Conservation (phyloP, 371 early-diverging fungal genomes). For the Apophysomyces trapeziformis region DNA sequence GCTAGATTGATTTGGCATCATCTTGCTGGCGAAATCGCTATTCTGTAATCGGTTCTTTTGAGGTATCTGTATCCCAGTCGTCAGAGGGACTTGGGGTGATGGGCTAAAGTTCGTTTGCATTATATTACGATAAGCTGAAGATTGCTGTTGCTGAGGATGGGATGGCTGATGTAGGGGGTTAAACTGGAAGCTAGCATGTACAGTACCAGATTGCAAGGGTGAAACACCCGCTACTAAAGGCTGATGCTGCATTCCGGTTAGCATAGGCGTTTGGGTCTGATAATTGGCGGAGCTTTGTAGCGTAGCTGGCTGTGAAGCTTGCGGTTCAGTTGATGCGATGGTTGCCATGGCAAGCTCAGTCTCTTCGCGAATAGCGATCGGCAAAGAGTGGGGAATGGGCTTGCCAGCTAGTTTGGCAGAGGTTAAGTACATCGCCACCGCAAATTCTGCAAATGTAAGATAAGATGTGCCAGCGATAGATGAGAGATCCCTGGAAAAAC, state of each 20-base stretch:
- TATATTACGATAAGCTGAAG: constrained; percentile 18
- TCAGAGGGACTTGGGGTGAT: constrained; percentile 22
- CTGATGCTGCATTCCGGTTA: constrained; percentile 27
- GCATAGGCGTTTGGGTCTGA: constrained; percentile 23
- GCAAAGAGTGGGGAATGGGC: constrained; percentile 41
- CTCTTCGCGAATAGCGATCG: constrained; percentile 48
- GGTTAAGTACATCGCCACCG: constrained; percentile 63
- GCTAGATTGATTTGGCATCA: constrained; percentile 57
- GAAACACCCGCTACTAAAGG: constrained; percentile 32
- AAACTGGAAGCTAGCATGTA: no score
- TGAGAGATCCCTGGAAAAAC: constrained; percentile 45
- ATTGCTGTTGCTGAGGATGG: not conserved
- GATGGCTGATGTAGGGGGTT: constrained; percentile 2
- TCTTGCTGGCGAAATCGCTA: constrained; percentile 50
- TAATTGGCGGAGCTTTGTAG: constrained; percentile 1
- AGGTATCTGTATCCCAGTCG: constrained; percentile 23
- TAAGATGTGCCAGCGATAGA: constrained; percentile 46
- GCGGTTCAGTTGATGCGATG: constrained; percentile 44
- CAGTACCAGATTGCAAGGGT: not conserved
- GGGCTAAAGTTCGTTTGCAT: constrained; percentile 24
- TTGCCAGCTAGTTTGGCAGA: constrained; percentile 51
- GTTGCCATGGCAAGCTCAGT: constrained; percentile 56
- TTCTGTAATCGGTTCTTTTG: constrained; percentile 45
- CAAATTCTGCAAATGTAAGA: constrained; percentile 62
- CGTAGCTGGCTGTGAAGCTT: constrained; percentile 22